Evolutionary conservation across 2,329 filamentous ascomycete species (phyloP), one percentile per base, ranked within the genome.

Genomic region (Cladosporium halotolerans): DNA sequence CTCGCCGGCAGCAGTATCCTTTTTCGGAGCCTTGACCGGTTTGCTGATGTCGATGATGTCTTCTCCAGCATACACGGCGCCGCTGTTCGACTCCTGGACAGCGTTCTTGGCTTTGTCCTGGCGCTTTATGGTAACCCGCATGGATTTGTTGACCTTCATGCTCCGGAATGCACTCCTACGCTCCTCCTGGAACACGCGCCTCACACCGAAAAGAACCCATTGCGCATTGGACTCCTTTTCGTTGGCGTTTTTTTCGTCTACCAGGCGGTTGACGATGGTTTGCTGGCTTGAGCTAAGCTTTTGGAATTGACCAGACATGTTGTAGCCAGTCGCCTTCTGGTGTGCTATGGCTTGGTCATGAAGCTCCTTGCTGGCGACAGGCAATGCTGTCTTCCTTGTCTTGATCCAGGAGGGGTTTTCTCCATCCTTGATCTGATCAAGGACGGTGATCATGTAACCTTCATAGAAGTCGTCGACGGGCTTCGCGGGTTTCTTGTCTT

Each of bases 141-240:
- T 43, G 11, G 40, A 13, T 9, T 38, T 23, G 40, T 51, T 51
- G 48, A 51, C 33, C n/a, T 31, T 36, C 11, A 13, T 28, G 23
- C 31, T 46, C 19, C 39, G 34, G 33, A 45, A 34, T 4, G 31
- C 19, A 23, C 11, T 34, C n/a, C n/a, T 40, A 4, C 11, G 14
- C 36, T 53, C 50, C 14, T 42, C 16, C 23, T 28, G 23, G 50
- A 40, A 33, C 2, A 46, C 14, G 10, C 16, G 34, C 50, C 40
- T 53, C 42, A 57, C 55, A 28, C 56, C 51, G 3, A 55, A 44
- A 4, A 61, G 44, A 4, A 52, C 39, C 58, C 58, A 59, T 3
- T 52, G 45, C 1, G 58, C 58, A 31, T 55, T 48, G 9, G 41
- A 13, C 10, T 59, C 40, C 44, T 56, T 57, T 16, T 61, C 58